Percentiles rank a stretch among this genome's conserved stretches.
Conservation (phyloP, 129 eudicot species). For the Flaveria robusta region DNA sequence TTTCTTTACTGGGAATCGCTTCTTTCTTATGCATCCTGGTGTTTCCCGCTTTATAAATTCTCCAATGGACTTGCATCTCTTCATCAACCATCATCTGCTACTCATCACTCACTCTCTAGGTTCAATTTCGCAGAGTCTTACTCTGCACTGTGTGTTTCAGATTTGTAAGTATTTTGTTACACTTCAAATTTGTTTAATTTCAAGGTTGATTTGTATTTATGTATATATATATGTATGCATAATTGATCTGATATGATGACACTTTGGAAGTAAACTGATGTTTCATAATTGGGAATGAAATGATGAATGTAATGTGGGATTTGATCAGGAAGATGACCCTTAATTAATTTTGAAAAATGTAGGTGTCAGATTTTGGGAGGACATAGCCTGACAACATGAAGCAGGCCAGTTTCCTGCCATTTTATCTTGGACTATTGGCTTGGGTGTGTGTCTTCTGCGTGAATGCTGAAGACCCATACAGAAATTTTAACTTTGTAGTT, state of each 20-base stretch:
- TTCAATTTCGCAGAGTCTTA: constrained; percentile 25
- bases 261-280: neutral
- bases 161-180: constrained; percentile 16
- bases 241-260: neutral
- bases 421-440: constrained; percentile 63
- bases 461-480: constrained; percentile 81
- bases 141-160: constrained; percentile 14
- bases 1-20: constrained; percentile 41
- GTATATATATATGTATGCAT: constrained; percentile 13
- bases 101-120: constrained; percentile 26
- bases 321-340: neutral
- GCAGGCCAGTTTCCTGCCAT: constrained; percentile 43
- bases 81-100: constrained; percentile 25
- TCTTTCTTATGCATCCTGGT: constrained; percentile 34
- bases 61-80: constrained; percentile 23
- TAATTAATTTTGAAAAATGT: neutral
- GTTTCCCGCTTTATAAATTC: constrained; percentile 39
- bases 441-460: constrained; percentile 43
- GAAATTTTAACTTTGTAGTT: constrained; percentile 53
- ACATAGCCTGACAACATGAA: constrained; percentile 36
- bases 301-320: neutral
- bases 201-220: no score
- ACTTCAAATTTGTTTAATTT: neutral
- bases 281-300: neutral
- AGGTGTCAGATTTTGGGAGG: constrained; percentile 18